Base-by-base conservation (phyloP, 2,329 filamentous ascomycete genomes). In the Nemania sp. region DNA sequence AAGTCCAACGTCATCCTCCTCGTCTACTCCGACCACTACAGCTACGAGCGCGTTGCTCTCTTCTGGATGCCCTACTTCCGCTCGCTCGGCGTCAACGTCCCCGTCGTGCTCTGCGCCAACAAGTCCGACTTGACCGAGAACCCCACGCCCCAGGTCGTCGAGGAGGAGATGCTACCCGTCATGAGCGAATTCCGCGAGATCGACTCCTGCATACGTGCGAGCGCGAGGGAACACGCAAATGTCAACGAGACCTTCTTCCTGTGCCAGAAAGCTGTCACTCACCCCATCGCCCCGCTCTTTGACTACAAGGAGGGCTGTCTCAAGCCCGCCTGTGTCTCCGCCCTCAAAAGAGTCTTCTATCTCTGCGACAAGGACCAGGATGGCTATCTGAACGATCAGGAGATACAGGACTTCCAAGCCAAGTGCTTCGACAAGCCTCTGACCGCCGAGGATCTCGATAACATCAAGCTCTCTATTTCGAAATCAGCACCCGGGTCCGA, bases 111-210 rank as follows among this genome's bases (percentile, higher is more conserved):
- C 58, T 98, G 95, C 72, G 92, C 95, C 72, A 98, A 98, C 81
- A 99, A 99, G 77, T 91, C 92, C n/a, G 95, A 99, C 71, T 81
- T 97, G 55, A 86, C 87, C 2, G 85, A 90, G 68, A 88, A 86
- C 43, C 90, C 83, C 60, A 92, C 91, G 9, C 84, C 91, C 0
- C 91, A 97, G 74, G 89, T 97, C 9, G 87, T 97, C 47, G 91
- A 97, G 71, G 95, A 98, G 75, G 95, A 99, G 79, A 97, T 99
- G 92, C 82, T 98, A 34, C 95, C 95, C 0, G 89, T 99, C 66
- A 97, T 99, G 95, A 89, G 91, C 63, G 95, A 99, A 78, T 99
- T 98, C 78, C 94, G 97, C 73, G 95, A 98, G 76, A 97, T 99
- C 65, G 95, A 99, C 74, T 97, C 93, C 0, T 99, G 95, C 77